phyloP scores from a whole-genome alignment of 257 asterid genomes.

The Plectranthus barbatus region DNA sequence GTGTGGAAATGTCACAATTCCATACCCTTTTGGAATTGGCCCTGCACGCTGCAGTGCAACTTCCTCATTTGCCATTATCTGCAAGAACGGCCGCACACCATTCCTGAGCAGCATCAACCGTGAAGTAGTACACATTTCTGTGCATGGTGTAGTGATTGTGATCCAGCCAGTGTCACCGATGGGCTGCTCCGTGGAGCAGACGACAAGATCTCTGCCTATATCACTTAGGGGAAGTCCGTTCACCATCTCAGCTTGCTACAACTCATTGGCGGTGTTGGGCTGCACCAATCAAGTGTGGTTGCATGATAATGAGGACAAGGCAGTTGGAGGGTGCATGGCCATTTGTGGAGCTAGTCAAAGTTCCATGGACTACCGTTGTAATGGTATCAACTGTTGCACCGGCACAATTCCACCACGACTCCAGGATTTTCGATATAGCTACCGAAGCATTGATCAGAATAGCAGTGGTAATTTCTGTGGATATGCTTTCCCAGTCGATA shows the following conservation, averaged over 20 bases:
- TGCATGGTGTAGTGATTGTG: not conserved
- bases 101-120: conserved; percentile 19
- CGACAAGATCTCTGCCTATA: not conserved
- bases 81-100: not conserved
- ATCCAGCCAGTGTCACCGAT: not conserved
- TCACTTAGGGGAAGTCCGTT: conserved; percentile 22
- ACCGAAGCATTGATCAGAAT: not conserved
- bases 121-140: conserved; percentile 13
- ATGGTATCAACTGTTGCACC: conserved; percentile 29
- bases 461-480: conserved; percentile 16
- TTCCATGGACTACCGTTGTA: not conserved
- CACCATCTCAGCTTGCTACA: conserved; percentile 14
- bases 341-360: conserved; percentile 8
- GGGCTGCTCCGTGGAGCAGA: conserved; percentile 10
- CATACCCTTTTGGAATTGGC: conserved; percentile 41
- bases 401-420: not conserved
- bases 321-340: conserved; percentile 16
- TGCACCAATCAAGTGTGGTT: conserved; percentile 16
- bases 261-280: conserved; percentile 20
- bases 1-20: conserved; percentile 34
- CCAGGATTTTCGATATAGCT: not conserved
- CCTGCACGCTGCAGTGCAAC: conserved; percentile 19
- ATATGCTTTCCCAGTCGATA: conserved; percentile 18
- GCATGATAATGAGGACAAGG: not conserved
- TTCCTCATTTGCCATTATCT: conserved; percentile 15